Evolutionary conservation across 2,329 filamentous ascomycete species (phyloP).

Genomic region (Ceratocystis destructans): DNA sequence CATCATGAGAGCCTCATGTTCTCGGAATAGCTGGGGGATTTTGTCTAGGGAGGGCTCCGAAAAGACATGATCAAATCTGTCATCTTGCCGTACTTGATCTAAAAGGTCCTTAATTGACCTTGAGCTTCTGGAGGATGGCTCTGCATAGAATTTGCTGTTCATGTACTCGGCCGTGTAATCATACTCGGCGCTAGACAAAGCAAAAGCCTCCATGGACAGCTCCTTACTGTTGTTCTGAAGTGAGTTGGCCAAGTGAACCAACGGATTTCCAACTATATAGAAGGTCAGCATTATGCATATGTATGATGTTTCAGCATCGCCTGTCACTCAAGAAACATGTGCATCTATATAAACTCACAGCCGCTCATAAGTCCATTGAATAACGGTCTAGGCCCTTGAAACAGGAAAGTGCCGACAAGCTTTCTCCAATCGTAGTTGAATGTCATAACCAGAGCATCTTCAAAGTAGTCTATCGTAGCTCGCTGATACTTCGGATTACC

Average conservation of each 20-base stretch:
- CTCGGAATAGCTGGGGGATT: conserved; percentile 48
- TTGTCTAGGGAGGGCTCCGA: conserved; percentile 45
- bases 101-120: conserved; percentile 58
- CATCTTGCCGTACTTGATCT: conserved; percentile 52
- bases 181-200: conserved; percentile 47
- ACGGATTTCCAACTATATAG: conserved; percentile 61
- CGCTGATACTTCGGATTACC: conserved; percentile 72
- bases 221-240: conserved; percentile 78
- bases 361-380: conserved; percentile 69
- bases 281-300: conserved; percentile 12
- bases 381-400: conserved; percentile 59
- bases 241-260: conserved; percentile 93
- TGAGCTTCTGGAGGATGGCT: conserved; percentile 44
- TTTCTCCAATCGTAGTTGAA: conserved; percentile 73
- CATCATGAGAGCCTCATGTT: conserved; percentile 56
- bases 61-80: conserved; percentile 55
- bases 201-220: conserved; percentile 76
- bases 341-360: conserved; percentile 38
- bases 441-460: conserved; percentile 65
- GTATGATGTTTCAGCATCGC: neutral
- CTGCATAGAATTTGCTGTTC: conserved; percentile 60
- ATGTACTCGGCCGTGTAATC: conserved; percentile 50
- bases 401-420: conserved; percentile 63
- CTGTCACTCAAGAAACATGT: neutral
- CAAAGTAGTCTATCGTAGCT: conserved; percentile 88